Evolutionary conservation across 768 basidiomycete genomes (phyloP), one percentile per base, ranked within the genome.

Genomic region (Psilocybe sp.): DNA sequence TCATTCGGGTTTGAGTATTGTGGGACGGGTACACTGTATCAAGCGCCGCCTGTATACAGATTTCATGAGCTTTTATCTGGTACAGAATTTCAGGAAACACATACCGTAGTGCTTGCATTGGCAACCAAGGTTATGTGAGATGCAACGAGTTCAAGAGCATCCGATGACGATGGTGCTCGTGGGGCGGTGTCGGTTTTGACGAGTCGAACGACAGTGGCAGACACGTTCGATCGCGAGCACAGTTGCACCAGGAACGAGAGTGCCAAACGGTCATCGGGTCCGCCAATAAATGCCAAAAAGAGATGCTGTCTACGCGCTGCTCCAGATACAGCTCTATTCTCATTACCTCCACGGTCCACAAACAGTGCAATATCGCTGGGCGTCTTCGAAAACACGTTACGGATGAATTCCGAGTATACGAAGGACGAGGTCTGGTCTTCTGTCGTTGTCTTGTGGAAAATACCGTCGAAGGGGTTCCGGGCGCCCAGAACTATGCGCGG

Each of bases 241-340:
- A 93, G 89, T 64, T 98, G 95, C 32, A 90, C 81, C 4, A 92
- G 80, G 59, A 98, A 82, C 28, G 78, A 70, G 20, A 98, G 70
- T 0, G 92, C 91, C 16, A 92, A 74, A 1, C 97, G 82, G 64
- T 98, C 96, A 63, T 99, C 96, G 0, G 92, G 85, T 0, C 96
- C 96, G 34, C 96, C 96, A 63, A 92, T 89, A 81, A 96, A 98
- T 0, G 95, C 90, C 37, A 94, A 62, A 64, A 95, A 82, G 23
- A 98, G 61, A 55, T 90, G 89, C 52, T 86, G 74, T 18, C 58
- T 64, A 38, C 42, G 62, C 28, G 40, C 41, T 4, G 63, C 57
- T 1, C 64, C 55, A 40, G 64, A 58, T 13, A 65, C 59, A 6
- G 58, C 49, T 19, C 57, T 62, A 16, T 77, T 66, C 1, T 28